Base-by-base conservation (phyloP, 1,284 basidiomycete species). In the Amylostereum areolatum region DNA sequence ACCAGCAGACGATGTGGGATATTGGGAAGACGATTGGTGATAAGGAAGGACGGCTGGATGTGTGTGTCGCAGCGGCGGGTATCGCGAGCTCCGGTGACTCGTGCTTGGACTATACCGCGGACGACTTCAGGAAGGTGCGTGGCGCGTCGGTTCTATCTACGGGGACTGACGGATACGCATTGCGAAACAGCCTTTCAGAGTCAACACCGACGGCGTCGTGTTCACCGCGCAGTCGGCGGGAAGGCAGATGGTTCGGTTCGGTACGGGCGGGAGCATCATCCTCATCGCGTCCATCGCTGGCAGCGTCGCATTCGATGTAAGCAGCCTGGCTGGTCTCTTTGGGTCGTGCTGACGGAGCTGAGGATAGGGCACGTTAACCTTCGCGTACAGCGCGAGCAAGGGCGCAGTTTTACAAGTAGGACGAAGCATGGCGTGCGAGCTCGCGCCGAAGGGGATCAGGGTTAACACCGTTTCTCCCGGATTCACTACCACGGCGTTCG, bases 261-360 rank as follows among this genome's bases (percentile, higher is more conserved):
- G 80, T 5, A 78, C 73, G n/a, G 73, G 75, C 11, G 91, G 89
- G 1, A 91, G 88, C 57, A 90, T 94, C 56, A 78, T 91, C 55
- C 67, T 92, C 55, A 83, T 93, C 57, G 91, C 87, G 25, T 91
- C 87, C 52, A 92, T 94, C 88, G 88, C 85, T 42, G 92, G 89
- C 12, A 83, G 82, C 47, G 82, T 93, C 56, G 88, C 89, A 47
- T 47, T 47, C 27, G n/a, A 41, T 36, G 52, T 48, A 18, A 7
- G 48, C 28, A 12, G n/a, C 34, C 18, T 29, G 32, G 12, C 31
- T 11, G 28, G 7, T 25, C 9, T 43, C n/a, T 28, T n/a, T n/a
- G n/a, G n/a, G n/a, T n/a, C n/a, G n/a, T n/a, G n/a, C n/a, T n/a
- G n/a, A n/a, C n/a, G n/a, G n/a, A n/a, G n/a, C n/a, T 9, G 25